Conservation (phyloP, 768 basidiomycete genomes). For the Cyclocybe cylindracea region DNA sequence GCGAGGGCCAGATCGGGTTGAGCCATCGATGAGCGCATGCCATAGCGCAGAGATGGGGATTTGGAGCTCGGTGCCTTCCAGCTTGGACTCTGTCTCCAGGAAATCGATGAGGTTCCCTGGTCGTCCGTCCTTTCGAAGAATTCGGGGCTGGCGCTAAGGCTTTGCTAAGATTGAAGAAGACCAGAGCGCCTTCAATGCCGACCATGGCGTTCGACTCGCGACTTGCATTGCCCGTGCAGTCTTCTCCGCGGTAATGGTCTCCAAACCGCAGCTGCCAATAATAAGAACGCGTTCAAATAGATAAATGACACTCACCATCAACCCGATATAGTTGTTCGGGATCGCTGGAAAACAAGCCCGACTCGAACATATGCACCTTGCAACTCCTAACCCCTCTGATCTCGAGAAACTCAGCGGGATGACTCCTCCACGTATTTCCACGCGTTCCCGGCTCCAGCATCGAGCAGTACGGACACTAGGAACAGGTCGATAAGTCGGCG, state of each 20-base stretch:
- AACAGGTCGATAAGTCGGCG: slow-evolving; percentile 87
- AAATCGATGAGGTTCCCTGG: slow-evolving; percentile 86
- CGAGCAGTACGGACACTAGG: slow-evolving; percentile 87
- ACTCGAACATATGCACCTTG: slow-evolving; percentile 88
- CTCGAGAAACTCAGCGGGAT: slow-evolving; percentile 56
- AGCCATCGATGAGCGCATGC: slow-evolving; percentile 78
- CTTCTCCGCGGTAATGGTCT: slow-evolving; percentile 57
- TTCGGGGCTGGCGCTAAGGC: slow-evolving; percentile 65
- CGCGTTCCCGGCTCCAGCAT: slow-evolving; percentile 86
- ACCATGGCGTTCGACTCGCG: slow-evolving; percentile 77
- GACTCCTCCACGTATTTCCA: slow-evolving; percentile 77
- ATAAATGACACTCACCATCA: slow-evolving; percentile 62
- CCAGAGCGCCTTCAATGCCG: slow-evolving; percentile 84
- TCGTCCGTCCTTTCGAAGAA: slow-evolving; percentile 77
- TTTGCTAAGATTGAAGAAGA: slow-evolving; percentile 66
- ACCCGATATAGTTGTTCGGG: slow-evolving; percentile 65
- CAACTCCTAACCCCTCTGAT: slow-evolving; percentile 87
- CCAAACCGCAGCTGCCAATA: slow-evolving; percentile 65
- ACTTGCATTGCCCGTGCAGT: slow-evolving; percentile 82
- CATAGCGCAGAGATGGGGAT: slow-evolving; percentile 81
- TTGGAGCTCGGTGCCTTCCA: slow-evolving; percentile 38
- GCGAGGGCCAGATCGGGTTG: slow-evolving; percentile 86
- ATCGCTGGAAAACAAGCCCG: slow-evolving; percentile 79
- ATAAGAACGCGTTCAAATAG: neutral
- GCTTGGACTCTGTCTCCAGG: slow-evolving; percentile 55